These are phyloP conservation scores for Linanthus parryae DNA, from an alignment of 148 eudicot species.

Conservation along the genomic window DNA sequence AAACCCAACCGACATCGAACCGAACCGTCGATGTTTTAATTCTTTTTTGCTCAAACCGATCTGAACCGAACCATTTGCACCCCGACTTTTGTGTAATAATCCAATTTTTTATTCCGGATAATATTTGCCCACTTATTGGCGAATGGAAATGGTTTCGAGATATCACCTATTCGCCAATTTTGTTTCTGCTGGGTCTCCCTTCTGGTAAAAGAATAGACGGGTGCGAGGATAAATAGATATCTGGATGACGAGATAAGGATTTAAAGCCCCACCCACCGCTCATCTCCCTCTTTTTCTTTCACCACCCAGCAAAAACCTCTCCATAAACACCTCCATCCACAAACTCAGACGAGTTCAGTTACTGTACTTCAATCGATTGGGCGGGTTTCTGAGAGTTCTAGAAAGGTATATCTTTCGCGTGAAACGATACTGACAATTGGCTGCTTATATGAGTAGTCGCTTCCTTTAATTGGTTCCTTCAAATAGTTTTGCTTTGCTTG, in stretches of 20 bases:
- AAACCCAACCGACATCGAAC: too few species aligned
- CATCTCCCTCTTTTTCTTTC: slow-evolving; percentile 23
- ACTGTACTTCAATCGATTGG: background rate
- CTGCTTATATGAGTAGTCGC: background rate
- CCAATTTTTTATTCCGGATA: too few species aligned
- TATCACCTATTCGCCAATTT: too few species aligned
- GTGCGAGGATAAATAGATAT: slow-evolving; percentile 8
- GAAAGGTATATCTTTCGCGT: background rate
- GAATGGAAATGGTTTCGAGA: too few species aligned
- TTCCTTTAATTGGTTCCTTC: background rate
- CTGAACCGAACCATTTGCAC: too few species aligned
- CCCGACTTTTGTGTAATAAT: too few species aligned
- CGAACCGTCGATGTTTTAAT: too few species aligned
- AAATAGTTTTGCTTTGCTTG: background rate
- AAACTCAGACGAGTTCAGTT: background rate
- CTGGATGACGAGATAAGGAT: slow-evolving; percentile 45
- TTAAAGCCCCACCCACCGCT: slow-evolving; percentile 31
- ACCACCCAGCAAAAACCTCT: background rate
- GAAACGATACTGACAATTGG: background rate
- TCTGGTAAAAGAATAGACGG: too few species aligned
- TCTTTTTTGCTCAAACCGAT: too few species aligned
- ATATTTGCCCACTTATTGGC: too few species aligned
- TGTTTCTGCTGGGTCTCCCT: too few species aligned
- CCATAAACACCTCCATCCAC: slow-evolving; percentile 1
- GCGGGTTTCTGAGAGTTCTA: too few species aligned